Evolutionary conservation across 768 basidiomycete species (phyloP), one percentile per base, ranked within the genome.

Genomic region (Phylloporus arenicola): DNA sequence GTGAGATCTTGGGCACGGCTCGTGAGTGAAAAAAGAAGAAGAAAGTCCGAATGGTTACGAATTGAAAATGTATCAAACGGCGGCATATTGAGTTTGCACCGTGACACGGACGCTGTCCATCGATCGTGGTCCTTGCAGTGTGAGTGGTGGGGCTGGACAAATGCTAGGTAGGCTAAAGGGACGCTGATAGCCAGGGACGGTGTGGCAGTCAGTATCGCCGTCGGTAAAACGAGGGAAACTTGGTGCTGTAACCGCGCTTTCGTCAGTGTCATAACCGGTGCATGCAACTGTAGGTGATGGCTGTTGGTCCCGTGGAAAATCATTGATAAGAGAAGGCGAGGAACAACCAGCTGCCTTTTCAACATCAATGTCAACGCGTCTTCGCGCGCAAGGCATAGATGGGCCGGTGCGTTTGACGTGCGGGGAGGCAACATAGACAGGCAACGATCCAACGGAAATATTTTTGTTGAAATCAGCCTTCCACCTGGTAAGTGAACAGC

Each of bases 371-470:
- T 61, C 60, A 29, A 57, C 11, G 7, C 14, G 29, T 30, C 33
- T 59, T 10, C 10, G 6, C 3, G 17, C 29, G 1, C 48, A 33
- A 29, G 49, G 14, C 37, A 30, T 13, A 17, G 16, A 12, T 12
- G 45, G 12, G 1, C 30, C 34, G 11, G 12, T 22, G 4, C n/a
- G 38, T 38, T 63, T 60, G 45, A 27, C 16, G 5, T 41, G 44
- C 3, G 57, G 39, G 30, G 45, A 0, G 11, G 61, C 17, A 9
- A 39, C 48, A 24, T 60, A 57, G 29, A 53, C 12, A 16, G 61
- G 50, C 22, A 51, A 47, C 17, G 61, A 63, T 24, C 54, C 57
- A 10, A 49, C 43, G 19, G 57, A 51, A 45, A 53, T 63, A 1
- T 37, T 56, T 25, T 60, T 51, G 34, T 53, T 35, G 16, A 45